These are phyloP conservation scores for Aspergillus fumigatus DNA, from an alignment of 2,329 filamentous ascomycete species.

Conservation along the genomic window DNA sequence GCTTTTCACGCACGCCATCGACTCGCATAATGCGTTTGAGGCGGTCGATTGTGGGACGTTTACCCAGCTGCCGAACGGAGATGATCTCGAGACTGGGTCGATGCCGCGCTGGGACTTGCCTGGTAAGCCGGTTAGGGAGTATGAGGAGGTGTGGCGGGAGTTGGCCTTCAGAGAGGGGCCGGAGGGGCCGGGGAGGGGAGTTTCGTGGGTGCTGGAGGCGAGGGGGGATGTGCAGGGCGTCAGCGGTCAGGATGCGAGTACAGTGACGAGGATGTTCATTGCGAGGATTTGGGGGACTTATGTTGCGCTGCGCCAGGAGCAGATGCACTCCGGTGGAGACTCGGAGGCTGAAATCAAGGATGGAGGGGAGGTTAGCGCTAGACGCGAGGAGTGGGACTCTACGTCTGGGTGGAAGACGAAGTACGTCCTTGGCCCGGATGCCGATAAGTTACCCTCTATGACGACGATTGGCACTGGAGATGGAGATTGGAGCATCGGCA, in stretches of 20 bases:
- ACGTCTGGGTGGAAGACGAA: slow-evolving; percentile 1
- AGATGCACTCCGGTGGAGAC: slow-evolving; percentile 11
- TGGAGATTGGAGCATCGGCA: slow-evolving; percentile 17
- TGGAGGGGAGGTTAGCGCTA: slow-evolving; percentile 24
- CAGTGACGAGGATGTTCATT: slow-evolving; percentile 25
- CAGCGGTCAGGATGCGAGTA: slow-evolving; percentile 8
- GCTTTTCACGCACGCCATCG: slow-evolving; percentile 36
- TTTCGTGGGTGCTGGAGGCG: slow-evolving; percentile 31
- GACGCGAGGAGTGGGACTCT: slow-evolving; percentile 24
- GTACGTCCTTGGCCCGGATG: slow-evolving; percentile 3
- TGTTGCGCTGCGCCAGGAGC: slow-evolving; percentile 25
- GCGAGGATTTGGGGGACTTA: slow-evolving; percentile 29
- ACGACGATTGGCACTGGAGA: slow-evolving; percentile 10
- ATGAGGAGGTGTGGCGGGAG: slow-evolving; percentile 65
- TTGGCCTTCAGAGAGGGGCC: slow-evolving; percentile 30
- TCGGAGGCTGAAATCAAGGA: slow-evolving; percentile 14
- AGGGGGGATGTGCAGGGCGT: slow-evolving; percentile 9
- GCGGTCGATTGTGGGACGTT: slow-evolving; percentile 35
- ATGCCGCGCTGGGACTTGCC: slow-evolving; percentile 37
- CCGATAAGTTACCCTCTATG: slow-evolving; percentile 19
- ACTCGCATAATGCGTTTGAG: slow-evolving; percentile 34
- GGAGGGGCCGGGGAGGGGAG: slow-evolving; percentile 15
- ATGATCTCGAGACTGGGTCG: slow-evolving; percentile 36
- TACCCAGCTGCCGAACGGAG: slow-evolving; percentile 35
- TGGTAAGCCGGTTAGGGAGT: slow-evolving; percentile 36